Conservation (phyloP, 2,329 filamentous ascomycete genomes). For the Gyromitra esculenta region DNA sequence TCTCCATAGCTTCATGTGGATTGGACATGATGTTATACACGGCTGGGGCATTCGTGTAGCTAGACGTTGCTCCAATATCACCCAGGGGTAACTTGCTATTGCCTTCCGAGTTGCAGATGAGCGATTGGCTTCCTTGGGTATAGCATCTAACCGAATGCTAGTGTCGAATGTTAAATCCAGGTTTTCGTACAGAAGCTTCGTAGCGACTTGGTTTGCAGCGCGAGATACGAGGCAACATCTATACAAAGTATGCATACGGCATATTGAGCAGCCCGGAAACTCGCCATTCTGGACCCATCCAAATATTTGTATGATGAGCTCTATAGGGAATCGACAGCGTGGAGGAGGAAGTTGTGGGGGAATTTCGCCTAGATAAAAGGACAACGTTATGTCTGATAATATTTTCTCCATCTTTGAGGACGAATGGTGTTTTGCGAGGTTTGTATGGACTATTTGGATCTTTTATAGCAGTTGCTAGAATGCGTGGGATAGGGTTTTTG, state of each 20-base stretch:
- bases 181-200: not conserved
- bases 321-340: too few species aligned
- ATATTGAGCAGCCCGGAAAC: not conserved
- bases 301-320: too few species aligned
- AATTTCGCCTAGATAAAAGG: too few species aligned
- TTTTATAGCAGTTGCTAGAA: too few species aligned
- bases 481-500: too few species aligned
- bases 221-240: not conserved
- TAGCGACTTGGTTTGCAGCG: not conserved
- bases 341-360: too few species aligned
- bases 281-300: not conserved
- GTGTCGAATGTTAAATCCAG: not conserved
- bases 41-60: not conserved
- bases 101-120: not conserved
- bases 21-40: not conserved
- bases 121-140: not conserved
- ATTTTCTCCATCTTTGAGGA: too few species aligned
- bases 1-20: not conserved
- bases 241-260: not conserved
- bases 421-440: too few species aligned
- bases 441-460: too few species aligned
- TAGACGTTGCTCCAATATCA: not conserved
- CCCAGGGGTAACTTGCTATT: not conserved
- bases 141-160: not conserved
- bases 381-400: too few species aligned